phyloP scores from a whole-genome alignment of 768 basidiomycete genomes.

The Mycena kentingensis region DNA sequence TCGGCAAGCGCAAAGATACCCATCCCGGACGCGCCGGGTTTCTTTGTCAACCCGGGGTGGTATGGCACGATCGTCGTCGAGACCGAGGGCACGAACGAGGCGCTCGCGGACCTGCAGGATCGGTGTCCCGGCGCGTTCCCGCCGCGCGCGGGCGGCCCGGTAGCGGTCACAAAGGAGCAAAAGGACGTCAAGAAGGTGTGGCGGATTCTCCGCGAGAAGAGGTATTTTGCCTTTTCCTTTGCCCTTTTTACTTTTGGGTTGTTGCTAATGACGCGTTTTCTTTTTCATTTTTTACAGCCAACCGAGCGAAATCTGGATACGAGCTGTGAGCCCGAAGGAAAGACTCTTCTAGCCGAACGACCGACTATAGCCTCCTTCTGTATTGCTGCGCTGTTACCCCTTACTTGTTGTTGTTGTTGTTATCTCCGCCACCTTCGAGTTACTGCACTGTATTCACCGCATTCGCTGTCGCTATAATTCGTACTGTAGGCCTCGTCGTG shows the following conservation, averaged over 20 bases:
- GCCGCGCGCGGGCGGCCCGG: constrained; percentile 47
- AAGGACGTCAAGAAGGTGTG: constrained; percentile 59
- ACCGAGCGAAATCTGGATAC: constrained; percentile 73
- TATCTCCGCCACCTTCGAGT: too few relatives aligned
- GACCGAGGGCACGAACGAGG: constrained; percentile 86
- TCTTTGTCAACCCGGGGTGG: constrained; percentile 78
- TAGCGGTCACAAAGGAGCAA: constrained; percentile 40
- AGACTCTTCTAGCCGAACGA: constrained; percentile 52
- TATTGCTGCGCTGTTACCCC: constrained; percentile 6
- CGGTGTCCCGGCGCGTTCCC: constrained; percentile 73
- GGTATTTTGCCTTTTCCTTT: constrained; percentile 44
- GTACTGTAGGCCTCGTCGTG: too few relatives aligned
- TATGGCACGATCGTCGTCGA: constrained; percentile 82
- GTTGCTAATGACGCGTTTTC: constrained; percentile 12
- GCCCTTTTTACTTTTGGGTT: constrained; percentile 5
- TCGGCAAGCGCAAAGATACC: constrained; percentile 34
- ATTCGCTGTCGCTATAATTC: too few relatives aligned
- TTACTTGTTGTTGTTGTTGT: constrained; percentile 2
- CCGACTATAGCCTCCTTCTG: constrained; percentile 2
- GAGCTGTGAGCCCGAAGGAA: constrained; percentile 68
- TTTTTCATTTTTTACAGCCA: constrained; percentile 44
- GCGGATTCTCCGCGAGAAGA: constrained; percentile 75
- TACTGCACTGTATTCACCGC: too few relatives aligned
- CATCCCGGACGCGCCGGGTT: constrained; percentile 55
- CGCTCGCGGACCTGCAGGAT: constrained; percentile 72